These are phyloP conservation scores for Amanita fuliginea DNA, from an alignment of 768 basidiomycete species.

Conservation along the genomic window DNA sequence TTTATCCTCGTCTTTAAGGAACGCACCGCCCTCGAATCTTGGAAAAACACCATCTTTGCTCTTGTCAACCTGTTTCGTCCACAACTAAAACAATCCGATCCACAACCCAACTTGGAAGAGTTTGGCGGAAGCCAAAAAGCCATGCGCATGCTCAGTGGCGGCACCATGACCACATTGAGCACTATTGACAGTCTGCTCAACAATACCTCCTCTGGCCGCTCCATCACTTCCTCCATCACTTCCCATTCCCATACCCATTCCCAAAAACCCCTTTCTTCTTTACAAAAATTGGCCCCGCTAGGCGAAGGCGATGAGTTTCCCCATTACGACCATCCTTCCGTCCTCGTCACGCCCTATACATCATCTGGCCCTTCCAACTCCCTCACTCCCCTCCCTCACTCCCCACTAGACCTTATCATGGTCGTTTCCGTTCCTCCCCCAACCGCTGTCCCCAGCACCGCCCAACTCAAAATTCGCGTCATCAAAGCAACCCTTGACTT, in stretches of 20 bases:
- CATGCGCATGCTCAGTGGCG: slow-evolving; percentile 72
- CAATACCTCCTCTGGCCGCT: slow-evolving; percentile 38
- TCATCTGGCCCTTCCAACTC: slow-evolving; percentile 72
- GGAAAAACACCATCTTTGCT: slow-evolving; percentile 74
- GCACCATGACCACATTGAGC: slow-evolving; percentile 53
- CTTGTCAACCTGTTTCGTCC: slow-evolving; percentile 66
- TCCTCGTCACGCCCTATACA: slow-evolving; percentile 58
- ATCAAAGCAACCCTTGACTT: slow-evolving; percentile 87
- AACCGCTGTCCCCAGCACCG: slow-evolving; percentile 60
- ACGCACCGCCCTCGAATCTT: slow-evolving; percentile 76
- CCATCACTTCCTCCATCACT: slow-evolving; percentile 65
- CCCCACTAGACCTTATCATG: slow-evolving; percentile 85
- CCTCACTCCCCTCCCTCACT: slow-evolving; percentile 72
- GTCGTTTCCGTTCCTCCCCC: slow-evolving; percentile 81
- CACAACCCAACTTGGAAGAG: slow-evolving; percentile 52
- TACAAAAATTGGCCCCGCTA: slow-evolving; percentile 51
- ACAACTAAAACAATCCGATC: slow-evolving; percentile 20
- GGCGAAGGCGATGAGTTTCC: slow-evolving; percentile 63
- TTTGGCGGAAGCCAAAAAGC: slow-evolving; percentile 71
- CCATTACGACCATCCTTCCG: slow-evolving; percentile 45
- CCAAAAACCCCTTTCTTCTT: slow-evolving; percentile 19
- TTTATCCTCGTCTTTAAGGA: slow-evolving; percentile 97
- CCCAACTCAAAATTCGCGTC: slow-evolving; percentile 79
- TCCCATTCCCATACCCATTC: slow-evolving; percentile 42
- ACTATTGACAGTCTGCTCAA: slow-evolving; percentile 62